phyloP scores from a whole-genome alignment of 2,329 filamentous ascomycete genomes.

The Pezicula rhizophila region DNA sequence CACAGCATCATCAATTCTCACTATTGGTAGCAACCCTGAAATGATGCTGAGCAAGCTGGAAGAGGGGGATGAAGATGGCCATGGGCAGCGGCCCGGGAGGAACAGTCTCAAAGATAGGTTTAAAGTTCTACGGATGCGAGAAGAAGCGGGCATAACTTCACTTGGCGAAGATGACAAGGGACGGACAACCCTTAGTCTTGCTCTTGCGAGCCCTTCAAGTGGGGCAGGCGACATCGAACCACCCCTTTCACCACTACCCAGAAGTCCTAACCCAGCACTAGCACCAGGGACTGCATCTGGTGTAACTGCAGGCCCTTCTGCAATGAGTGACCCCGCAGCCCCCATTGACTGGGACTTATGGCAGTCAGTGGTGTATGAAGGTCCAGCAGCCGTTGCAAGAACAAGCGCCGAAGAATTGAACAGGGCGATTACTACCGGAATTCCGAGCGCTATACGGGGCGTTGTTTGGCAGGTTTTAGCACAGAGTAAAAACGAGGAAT shows the following conservation, averaged over 20 bases:
- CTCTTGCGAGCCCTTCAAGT: constrained; percentile 37
- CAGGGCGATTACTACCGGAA: constrained; percentile 83
- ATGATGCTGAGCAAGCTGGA: constrained; percentile 72
- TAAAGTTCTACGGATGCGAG: constrained; percentile 68
- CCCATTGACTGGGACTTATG: constrained; percentile 98
- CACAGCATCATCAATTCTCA: constrained; percentile 74
- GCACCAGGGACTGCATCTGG: constrained; percentile 83
- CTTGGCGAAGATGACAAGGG: constrained; percentile 42
- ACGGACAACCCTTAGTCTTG: constrained; percentile 34
- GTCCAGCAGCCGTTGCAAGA: constrained; percentile 78
- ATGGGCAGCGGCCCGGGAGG: constrained; percentile 41
- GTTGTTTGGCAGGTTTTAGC: constrained; percentile 98
- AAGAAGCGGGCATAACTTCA: constrained; percentile 57
- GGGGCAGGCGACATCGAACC: constrained; percentile 25
- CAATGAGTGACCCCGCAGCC: constrained; percentile 53
- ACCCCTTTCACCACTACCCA: constrained; percentile 24
- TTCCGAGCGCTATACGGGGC: constrained; percentile 91
- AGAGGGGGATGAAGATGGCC: constrained; percentile 65
- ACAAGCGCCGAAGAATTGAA: constrained; percentile 88
- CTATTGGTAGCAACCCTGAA: constrained; percentile 74
- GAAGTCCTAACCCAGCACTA: constrained; percentile 52
- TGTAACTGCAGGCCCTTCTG: constrained; percentile 68
- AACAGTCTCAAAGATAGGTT: constrained; percentile 73
- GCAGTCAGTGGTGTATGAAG: constrained; percentile 94
- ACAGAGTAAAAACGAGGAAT: constrained; percentile 86